Percentiles rank a stretch among this genome's conserved stretches.
Conservation (phyloP, 2,329 filamentous ascomycete species). For the Aureobasidium sp. region DNA sequence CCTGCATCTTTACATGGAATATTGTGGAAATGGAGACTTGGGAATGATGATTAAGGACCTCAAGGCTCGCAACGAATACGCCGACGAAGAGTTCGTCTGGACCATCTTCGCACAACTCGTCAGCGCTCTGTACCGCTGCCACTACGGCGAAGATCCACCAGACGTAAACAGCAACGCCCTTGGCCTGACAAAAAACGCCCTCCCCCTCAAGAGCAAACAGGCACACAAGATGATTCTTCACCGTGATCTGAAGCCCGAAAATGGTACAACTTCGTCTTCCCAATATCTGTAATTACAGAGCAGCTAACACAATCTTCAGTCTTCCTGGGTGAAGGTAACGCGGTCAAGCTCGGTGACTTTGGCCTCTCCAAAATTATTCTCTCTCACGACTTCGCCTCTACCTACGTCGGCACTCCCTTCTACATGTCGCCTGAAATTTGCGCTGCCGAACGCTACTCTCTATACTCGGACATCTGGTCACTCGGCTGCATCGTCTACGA, state of each 20-base stretch:
- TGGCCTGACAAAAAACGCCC: slow-evolving; percentile 52
- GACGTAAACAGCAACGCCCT: slow-evolving; percentile 54
- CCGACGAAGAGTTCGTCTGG: slow-evolving; percentile 95
- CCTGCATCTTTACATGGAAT: slow-evolving; percentile 98
- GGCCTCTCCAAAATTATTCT: slow-evolving; percentile 95
- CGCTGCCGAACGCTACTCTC: slow-evolving; percentile 85
- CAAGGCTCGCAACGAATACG: slow-evolving; percentile 69
- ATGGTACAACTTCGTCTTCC: slow-evolving; percentile 50
- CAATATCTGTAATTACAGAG: neutral
- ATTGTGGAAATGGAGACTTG: slow-evolving; percentile 93
- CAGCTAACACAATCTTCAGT: slow-evolving; percentile 43
- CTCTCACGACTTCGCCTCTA: slow-evolving; percentile 94
- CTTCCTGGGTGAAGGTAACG: slow-evolving; percentile 87
- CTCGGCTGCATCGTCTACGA: slow-evolving; percentile 98
- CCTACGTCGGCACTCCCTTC: slow-evolving; percentile 95
- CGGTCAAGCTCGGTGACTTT: slow-evolving; percentile 96
- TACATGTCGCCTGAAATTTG: slow-evolving; percentile 99
- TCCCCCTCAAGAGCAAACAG: slow-evolving; percentile 47
- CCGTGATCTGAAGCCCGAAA: slow-evolving; percentile 87
- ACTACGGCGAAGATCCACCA: slow-evolving; percentile 86
- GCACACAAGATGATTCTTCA: slow-evolving; percentile 73
- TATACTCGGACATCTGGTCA: slow-evolving; percentile 97
- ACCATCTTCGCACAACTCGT: slow-evolving; percentile 89
- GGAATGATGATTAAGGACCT: slow-evolving; percentile 83
- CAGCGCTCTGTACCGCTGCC: slow-evolving; percentile 86